Base-by-base conservation (phyloP, 73 alveolate genomes). In the Paramecium primaurelia region DNA sequence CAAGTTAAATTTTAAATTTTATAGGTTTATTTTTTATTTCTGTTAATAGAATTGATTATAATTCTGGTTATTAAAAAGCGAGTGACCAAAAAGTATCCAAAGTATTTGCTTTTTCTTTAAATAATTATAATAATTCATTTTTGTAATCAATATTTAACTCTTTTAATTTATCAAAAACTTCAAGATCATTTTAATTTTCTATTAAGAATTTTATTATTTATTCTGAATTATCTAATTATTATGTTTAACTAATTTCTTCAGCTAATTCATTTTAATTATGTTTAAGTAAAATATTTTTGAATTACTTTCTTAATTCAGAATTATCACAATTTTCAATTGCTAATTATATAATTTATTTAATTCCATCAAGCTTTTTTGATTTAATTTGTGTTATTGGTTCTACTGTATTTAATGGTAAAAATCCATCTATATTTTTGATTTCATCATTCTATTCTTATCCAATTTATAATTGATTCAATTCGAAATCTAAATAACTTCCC, bases 251-350 rank as follows among this genome's bases (percentile, higher is more conserved):
- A 14, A 64, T 28, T 28, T 64, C 60, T 12, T 75, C 88, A 18
- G 88, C 88, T 12, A 80, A 80, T 44, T 80, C 91, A 42, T 45
- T 49, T 45, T 44, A 9, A 80, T 80, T 80, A 49, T 80, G 77
- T 8, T 18, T 26, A n/a, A 20, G 12, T 44, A 80, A 47, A 38
- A 47, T 47, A 4, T 80, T 26, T 47, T 20, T 44, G 16, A 80
- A 38, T 26, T 4, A 22, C 3, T 12, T 25, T 32, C 58, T 32
- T 26, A 80, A 38, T 11, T 25, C 37, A 45, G 44, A 14, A 26
- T 80, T 25, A 45, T 20, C 34, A 36, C 91, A 80, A 22, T 80
- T 80, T 44, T 80, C 91, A 16, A 49, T 16, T 8, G 91, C 91
- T 9, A 80, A 44, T 47, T 80, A 28, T 45, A 80, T 49, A 8